Evolutionary conservation across 495 filamentous ascomycete genomes (phyloP).

Genomic region (Astrothelium macrocarpum): DNA sequence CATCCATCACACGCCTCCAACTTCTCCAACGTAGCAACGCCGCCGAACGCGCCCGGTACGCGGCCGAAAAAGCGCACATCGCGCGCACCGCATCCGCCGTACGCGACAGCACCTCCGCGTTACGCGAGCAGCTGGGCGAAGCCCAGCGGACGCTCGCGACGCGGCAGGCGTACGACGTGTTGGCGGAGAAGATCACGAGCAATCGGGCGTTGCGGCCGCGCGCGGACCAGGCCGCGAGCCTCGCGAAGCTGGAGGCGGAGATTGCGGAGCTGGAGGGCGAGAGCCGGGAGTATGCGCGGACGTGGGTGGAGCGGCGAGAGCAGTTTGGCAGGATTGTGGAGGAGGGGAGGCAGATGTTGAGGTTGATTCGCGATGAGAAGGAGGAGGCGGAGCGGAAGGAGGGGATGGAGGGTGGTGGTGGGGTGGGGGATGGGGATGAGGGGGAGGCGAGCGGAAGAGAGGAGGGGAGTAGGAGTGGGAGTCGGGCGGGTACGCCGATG

Average conservation of each 20-base stretch:
- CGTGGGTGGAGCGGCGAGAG: slow-evolving; percentile 75
- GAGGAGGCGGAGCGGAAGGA: slow-evolving; percentile 67
- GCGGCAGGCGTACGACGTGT: slow-evolving; percentile 76
- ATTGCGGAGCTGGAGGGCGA: slow-evolving; percentile 80
- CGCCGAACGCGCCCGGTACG: slow-evolving; percentile 78
- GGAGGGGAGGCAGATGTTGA: slow-evolving; percentile 75
- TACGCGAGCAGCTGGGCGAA: slow-evolving; percentile 62
- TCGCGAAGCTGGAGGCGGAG: slow-evolving; percentile 74
- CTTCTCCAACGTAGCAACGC: slow-evolving; percentile 75
- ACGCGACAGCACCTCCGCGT: slow-evolving; percentile 59
- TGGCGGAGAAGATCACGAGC: slow-evolving; percentile 76
- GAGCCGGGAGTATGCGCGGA: slow-evolving; percentile 67
- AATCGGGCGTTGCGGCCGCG: slow-evolving; percentile 70
- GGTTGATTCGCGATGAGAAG: slow-evolving; percentile 88
- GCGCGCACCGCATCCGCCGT: slow-evolving; percentile 63
- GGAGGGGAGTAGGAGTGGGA: slow-evolving; percentile 36
- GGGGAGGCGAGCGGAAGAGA: slow-evolving; percentile 48
- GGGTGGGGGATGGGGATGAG: slow-evolving; percentile 63
- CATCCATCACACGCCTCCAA: slow-evolving; percentile 77
- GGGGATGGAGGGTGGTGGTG: slow-evolving; percentile 55
- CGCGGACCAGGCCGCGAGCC: slow-evolving; percentile 68
- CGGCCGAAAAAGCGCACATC: slow-evolving; percentile 68
- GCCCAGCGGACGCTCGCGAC: slow-evolving; percentile 66
- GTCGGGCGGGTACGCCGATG: slow-evolving; percentile 54
- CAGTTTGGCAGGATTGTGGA: slow-evolving; percentile 89